phyloP scores from a whole-genome alignment of 208 protist species.

The Naegleria fowleri region DNA sequence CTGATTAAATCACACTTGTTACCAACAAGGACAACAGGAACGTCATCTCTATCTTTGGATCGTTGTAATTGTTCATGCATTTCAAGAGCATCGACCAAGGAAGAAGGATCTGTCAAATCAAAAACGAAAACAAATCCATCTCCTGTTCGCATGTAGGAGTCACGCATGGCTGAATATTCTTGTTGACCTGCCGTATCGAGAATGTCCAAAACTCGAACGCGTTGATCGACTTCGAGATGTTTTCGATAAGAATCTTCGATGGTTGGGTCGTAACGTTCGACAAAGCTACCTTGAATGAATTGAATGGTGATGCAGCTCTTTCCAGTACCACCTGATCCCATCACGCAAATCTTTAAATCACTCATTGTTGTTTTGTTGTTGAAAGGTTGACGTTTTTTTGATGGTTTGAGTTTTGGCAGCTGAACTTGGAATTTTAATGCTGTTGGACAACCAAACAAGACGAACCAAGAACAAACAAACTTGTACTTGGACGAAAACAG shows the following conservation, averaged over 20 bases:
- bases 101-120: slow-evolving; percentile 36
- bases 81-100: slow-evolving; percentile 48
- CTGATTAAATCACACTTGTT: slow-evolving; percentile 64
- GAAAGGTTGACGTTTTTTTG: too few relatives aligned
- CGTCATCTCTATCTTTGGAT: slow-evolving; percentile 47
- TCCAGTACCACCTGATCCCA: neutral
- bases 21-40: slow-evolving; percentile 59
- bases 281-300: neutral
- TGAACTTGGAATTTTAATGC: too few relatives aligned
- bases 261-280: neutral
- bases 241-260: slow-evolving; percentile 61
- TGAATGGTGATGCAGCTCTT: neutral
- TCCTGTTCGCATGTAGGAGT: slow-evolving; percentile 46
- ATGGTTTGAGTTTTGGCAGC: too few relatives aligned
- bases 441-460: too few relatives aligned
- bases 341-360: neutral
- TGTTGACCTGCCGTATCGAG: slow-evolving; percentile 70
- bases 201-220: slow-evolving; percentile 57
- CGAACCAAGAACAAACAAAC: too few relatives aligned
- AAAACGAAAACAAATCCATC: slow-evolving; percentile 62
- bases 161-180: slow-evolving; percentile 51
- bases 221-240: slow-evolving; percentile 56
- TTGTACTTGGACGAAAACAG: too few relatives aligned
- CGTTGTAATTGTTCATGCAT: slow-evolving; percentile 51
- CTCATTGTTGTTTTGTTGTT: neutral